phyloP scores from a whole-genome alignment of 2,329 filamentous ascomycete species.

The Ophiostoma pallidulum region DNA sequence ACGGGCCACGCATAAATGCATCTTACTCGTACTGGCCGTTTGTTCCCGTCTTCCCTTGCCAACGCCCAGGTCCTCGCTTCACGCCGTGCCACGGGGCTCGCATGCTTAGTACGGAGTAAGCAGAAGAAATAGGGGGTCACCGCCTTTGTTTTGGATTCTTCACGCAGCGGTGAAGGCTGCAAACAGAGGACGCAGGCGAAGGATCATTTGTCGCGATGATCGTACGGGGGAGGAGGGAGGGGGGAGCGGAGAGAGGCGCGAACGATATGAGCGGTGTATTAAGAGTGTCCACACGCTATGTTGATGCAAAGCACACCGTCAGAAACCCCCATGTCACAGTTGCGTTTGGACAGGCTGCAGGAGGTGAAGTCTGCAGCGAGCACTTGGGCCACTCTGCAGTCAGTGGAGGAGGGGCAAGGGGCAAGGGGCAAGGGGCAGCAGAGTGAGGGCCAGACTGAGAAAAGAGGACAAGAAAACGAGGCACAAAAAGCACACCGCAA shows the following conservation, averaged over 20 bases:
- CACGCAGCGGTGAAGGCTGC: neutral
- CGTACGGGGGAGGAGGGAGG: no score
- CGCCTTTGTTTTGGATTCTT: slow-evolving; percentile 7
- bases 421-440: neutral
- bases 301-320: neutral
- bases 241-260: neutral
- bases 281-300: neutral
- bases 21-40: no score
- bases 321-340: neutral
- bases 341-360: neutral
- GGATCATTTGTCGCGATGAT: neutral
- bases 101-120: no score
- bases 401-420: neutral
- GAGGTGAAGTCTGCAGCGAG: neutral
- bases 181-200: neutral
- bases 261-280: neutral
- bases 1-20: slow-evolving; percentile 2
- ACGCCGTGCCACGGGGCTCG: no score
- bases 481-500: no score
- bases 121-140: neutral
- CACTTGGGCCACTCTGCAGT: slow-evolving; percentile 8
- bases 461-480: neutral
- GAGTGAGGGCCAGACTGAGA: neutral
- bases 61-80: no score
- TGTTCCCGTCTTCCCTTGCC: no score